Evolutionary conservation across 163 green algal species (phyloP), one percentile per base, ranked within the genome.

Genomic region (Chlamydomonas reinhardtii): DNA sequence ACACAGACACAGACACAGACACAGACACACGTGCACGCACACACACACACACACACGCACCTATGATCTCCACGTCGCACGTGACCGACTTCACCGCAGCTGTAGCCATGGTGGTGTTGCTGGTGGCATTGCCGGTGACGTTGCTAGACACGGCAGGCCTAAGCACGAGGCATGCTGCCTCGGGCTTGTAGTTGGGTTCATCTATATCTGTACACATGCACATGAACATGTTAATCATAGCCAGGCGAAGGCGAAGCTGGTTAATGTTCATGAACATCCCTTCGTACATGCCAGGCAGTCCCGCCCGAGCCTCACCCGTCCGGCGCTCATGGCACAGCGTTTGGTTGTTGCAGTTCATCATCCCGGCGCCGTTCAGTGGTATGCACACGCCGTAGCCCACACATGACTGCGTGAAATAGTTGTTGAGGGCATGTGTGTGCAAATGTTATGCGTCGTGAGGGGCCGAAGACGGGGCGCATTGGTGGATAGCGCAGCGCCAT

Each of bases 31-130:
- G n/a, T n/a, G n/a, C n/a, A n/a, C n/a, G n/a, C n/a, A n/a, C n/a
- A n/a, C n/a, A n/a, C n/a, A n/a, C n/a, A n/a, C n/a, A n/a, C n/a
- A n/a, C n/a, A n/a, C n/a, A n/a, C n/a, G n/a, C n/a, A 84, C 77
- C 77, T 15, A 35, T 8, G 2, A 84, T 84, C 20, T 84, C 77
- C 43, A 84, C 17, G 31, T 84, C 77, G n/a, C 77, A 84, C 24
- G 73, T 22, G 25, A 35, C 39, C 29, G 54, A 56, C 1, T 14
- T 14, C 19, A 14, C 48, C 6, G 48, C 14, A 9, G 48, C 14
- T 9, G 6, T 56, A 17, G 11, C 19, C 12, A 14, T 19, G 2
- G 48, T 56, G 48, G 48, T 56, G 48, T 17, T 56, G 48, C 43
- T 54, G 43, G 43, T 54, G 43, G 43, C 43, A 11, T 56, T 56